Evolutionary conservation across 1,284 basidiomycete species (phyloP), one percentile per base, ranked within the genome.

Genomic region (Ustilago sp.): DNA sequence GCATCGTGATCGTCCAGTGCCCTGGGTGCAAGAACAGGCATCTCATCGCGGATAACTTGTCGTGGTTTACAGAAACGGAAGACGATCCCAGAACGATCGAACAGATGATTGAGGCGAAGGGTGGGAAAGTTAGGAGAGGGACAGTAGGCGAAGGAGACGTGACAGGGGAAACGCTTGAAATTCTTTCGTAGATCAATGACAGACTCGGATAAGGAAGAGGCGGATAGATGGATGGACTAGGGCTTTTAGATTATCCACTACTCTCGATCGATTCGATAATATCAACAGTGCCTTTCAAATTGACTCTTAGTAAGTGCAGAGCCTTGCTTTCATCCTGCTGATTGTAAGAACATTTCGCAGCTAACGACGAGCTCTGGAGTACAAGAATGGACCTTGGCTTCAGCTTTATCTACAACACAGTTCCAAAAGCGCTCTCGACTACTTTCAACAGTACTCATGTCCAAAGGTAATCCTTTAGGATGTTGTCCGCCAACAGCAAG

Each of bases 1-100:
- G 96, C 0, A 92, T 98, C 62, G 95, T 98, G 1, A 88, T 99
- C 36, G 91, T 98, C 0, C 91, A 96, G 84, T 98, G 96, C 87
- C 94, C 95, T 1, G 90, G 90, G 17, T 98, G 96, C 87, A 91
- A 93, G 82, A 94, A 94, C 83, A 88, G 94, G 13, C 84, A 86
- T 54, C 58, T 86, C n/a, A 86, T 86, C 47, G 84, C 84, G 1
- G 84, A 86, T 59, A 81, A 86, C 50, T 73, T 86, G 23, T 77
- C 72, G 15, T 86, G 84, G 84, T 86, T 86, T 54, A 83, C 77
- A 17, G 70, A 85, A 38, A 63, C 55, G 3, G 50, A 73, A n/a
- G 59, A 68, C 32, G 81, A 86, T 52, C 81, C 84, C 1, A 72
- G 74, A 36, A 86, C 82, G 9, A 75, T 86, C 35, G 84, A 86